A percentile compares a stretch with the other conserved stretches of the same genome.
phyloP scores from a whole-genome alignment of 208 protist genomes.

The Acanthamoeba polyphaga region DNA sequence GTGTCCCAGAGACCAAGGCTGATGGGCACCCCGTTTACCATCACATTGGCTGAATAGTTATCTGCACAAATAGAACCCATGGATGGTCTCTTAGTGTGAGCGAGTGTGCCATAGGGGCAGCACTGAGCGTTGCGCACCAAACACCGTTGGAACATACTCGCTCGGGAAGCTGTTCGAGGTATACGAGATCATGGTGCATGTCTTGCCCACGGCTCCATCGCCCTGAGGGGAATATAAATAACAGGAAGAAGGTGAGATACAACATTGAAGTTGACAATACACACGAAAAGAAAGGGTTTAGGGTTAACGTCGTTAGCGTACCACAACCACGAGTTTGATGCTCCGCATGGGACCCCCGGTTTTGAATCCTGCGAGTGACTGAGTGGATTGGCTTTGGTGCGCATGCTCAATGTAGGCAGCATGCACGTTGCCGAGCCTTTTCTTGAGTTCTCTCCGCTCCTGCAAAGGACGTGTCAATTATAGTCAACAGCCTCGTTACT shows the following conservation, averaged over 20 bases:
- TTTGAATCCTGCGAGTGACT: background rate
- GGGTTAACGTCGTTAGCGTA: background rate
- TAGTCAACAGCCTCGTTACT: too few species aligned
- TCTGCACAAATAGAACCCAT: too few species aligned
- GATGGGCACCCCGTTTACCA: conserved; percentile 87
- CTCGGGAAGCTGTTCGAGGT: conserved; percentile 47
- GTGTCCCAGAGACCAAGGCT: conserved; percentile 89
- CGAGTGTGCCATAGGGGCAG: too few species aligned
- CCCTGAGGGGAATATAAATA: background rate
- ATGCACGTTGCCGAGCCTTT: conserved; percentile 4
- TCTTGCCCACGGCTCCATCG: conserved; percentile 49
- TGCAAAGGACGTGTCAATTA: background rate
- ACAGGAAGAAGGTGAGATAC: background rate
- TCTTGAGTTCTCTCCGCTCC: background rate
- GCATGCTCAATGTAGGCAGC: background rate
- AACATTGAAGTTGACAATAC: too few species aligned
- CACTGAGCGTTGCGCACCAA: background rate
- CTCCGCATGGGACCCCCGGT: background rate
- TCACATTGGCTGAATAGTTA: conserved; percentile 87
- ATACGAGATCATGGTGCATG: conserved; percentile 3
- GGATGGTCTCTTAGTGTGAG: too few species aligned
- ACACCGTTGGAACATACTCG: conserved; percentile 59
- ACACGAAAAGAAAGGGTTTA: background rate
- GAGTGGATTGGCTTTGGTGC: background rate
- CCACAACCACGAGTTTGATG: conserved; percentile 37